Evolutionary conservation across 352 stramenopile genomes (phyloP), one percentile per base, ranked within the genome.

Genomic region (Phytophthora pini): DNA sequence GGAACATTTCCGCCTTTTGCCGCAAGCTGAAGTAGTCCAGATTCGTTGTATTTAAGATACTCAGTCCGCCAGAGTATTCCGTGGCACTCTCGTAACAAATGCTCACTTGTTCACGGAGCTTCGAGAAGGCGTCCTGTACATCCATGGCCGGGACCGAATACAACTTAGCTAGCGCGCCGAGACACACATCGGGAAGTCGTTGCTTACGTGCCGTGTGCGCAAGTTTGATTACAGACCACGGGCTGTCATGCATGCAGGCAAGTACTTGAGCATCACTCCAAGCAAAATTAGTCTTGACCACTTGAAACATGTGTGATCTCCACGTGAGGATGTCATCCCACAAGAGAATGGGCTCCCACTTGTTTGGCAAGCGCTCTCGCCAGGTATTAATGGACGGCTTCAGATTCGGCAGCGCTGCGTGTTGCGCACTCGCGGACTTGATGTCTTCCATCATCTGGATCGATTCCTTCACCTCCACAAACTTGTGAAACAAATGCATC

Each of bases 241-340:
- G 90, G 48, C 82, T 94, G 53, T 98, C 94, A 56, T 98, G 93
- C 76, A 98, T 92, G 59, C 83, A 93, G 1, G 90, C 89, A 22
- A 96, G 77, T 68, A 97, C 86, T 49, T 95, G 87, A n/a, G 88
- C 80, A 50, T 95, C 88, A 49, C 88, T 96, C 85, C 87, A 94
- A 7, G 76, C 88, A 54, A 96, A 97, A 24, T 84, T 94, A 24
- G 65, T 95, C 72, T 96, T 96, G 27, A 97, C 82, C 27, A 95
- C 79, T 61, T 94, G 79, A 74, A 97, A 97, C 82, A 98, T 97
- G 80, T 98, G 91, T 45, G 88, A 91, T 22, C 93, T 82, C 93
- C 93, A 98, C 54, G 89, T 97, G 17, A 98, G 72, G 32, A 98
- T 95, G 54, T 97, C 90, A 60, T 98, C 93, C 93, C 93, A 98